Base-by-base conservation (phyloP, 2,329 filamentous ascomycete species). In the Trichoderma gracile region DNA sequence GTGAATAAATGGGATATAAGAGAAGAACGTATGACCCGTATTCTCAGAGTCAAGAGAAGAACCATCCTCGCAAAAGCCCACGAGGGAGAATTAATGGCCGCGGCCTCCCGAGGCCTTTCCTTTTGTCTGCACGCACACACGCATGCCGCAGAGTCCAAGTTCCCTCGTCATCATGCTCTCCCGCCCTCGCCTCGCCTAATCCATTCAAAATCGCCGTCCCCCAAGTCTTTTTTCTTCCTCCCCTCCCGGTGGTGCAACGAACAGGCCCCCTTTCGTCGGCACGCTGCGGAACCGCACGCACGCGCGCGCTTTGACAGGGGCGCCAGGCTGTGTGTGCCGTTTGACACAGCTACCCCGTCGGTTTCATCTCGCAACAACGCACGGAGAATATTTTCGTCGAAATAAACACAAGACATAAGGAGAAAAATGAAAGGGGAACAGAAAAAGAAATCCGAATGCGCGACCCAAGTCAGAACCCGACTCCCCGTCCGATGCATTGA, bases 401-500 rank as follows among this genome's bases (percentile, higher is more conserved):
- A 62, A 70, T 67, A 69, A 65, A 67, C 5, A 68, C 60, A 63
- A 63, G 60, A 63, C 60, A 56, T 55, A 67, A 70, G 70, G 64
- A 65, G 65, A 65, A 63, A 69, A 52, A 61, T 30, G 30, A 64
- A 64, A 64, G 25, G 66, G 62, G 69, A 66, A 65, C 59, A 65
- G 67, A 66, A 67, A 65, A 56, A 60, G 49, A 62, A 43, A 68
- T 67, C 67, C 67, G 69, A 69, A 66, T 67, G 63, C 63, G 65
- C 69, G 70, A 69, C 67, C 71, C 69, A 73, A 74, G 71, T 71
- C 70, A 75, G 71, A 77, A 73, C 71, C 73, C 72, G 73, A 77
- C 75, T 77, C 76, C 73, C 72, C 73, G 66, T 74, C 73, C 74
- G 69, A 76, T 78, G 77, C 76, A 75, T 70, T 72, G 69, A 73